Evolutionary conservation across 1,284 basidiomycete genomes (phyloP).

Genomic region (Pseudozyma thailandica): DNA sequence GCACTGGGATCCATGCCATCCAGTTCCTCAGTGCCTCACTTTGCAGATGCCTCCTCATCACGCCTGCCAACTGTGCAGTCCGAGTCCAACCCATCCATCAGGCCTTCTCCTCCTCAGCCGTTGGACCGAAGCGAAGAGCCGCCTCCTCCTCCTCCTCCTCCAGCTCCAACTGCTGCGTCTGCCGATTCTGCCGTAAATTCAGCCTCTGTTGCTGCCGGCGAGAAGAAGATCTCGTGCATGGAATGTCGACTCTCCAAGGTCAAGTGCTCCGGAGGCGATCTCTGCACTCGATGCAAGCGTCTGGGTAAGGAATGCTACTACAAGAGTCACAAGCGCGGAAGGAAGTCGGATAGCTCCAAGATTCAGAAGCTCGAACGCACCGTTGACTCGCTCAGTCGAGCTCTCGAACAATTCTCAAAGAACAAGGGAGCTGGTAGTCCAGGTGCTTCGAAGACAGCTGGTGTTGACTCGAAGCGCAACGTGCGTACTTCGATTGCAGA

Average conservation of each 20-base stretch:
- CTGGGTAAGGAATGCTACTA: constrained; percentile 44
- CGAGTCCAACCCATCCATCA: constrained; percentile 8
- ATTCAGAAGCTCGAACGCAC: constrained; percentile 49
- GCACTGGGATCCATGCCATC: constrained; percentile 17
- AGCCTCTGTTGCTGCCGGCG: constrained; percentile 3
- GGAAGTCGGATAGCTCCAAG: constrained; percentile 54
- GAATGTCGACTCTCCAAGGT: constrained; percentile 51
- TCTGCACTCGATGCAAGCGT: constrained; percentile 45
- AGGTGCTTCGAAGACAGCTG: constrained; percentile 5
- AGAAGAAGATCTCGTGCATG: constrained; percentile 55
- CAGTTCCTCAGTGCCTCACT: constrained; percentile 13
- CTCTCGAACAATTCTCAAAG: constrained; percentile 41
- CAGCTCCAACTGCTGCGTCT: no score
- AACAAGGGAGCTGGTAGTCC: constrained; percentile 24
- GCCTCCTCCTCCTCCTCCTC: not conserved
- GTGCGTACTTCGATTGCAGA: not conserved
- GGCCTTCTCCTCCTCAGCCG: constrained; percentile 2
- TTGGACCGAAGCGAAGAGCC: constrained; percentile 7
- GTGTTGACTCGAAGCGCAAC: constrained; percentile 8
- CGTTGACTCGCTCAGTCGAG: constrained; percentile 46
- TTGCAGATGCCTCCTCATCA: constrained; percentile 1
- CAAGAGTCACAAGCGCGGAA: constrained; percentile 50
- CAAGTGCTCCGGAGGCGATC: constrained; percentile 47
- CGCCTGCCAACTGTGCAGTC: constrained; percentile 1
- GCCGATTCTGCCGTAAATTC: constrained; percentile 6